phyloP scores from a whole-genome alignment of 1,139 yeast genomes.

The Saccharomyces pastorianus region DNA sequence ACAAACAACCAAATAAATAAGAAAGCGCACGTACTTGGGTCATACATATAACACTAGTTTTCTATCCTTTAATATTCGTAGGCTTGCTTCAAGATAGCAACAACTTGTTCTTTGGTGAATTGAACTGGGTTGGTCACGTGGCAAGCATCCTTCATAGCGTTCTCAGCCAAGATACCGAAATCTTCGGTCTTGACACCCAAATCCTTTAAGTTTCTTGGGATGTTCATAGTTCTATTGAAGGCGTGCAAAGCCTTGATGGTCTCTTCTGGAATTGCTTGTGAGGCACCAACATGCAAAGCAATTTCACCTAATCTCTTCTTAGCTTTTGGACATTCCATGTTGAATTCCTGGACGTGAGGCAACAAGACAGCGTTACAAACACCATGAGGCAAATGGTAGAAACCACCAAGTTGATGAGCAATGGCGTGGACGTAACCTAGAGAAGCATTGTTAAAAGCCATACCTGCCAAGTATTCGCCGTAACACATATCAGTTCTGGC shows the following conservation, averaged over 20 bases:
- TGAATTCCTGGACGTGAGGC: conserved; percentile 18
- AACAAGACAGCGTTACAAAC: conserved; percentile 19
- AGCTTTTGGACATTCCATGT: conserved; percentile 8
- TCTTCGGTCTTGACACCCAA: conserved; percentile 17
- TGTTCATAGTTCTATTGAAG: conserved; percentile 10
- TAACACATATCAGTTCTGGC: conserved; percentile 21
- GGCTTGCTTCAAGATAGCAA: conserved; percentile 15
- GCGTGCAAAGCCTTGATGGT: conserved; percentile 11
- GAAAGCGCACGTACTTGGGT: background rate
- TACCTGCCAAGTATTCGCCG: conserved; percentile 20
- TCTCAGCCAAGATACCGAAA: conserved; percentile 14
- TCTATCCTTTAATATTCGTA: conserved; percentile 10
- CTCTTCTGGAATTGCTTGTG: conserved; percentile 10
- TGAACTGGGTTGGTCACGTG: conserved; percentile 17
- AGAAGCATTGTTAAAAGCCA: conserved; percentile 22
- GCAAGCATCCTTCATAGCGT: conserved; percentile 21
- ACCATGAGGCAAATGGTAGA: conserved; percentile 20
- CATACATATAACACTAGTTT: background rate
- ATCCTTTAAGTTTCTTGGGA: conserved; percentile 17
- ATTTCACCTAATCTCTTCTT: conserved; percentile 13
- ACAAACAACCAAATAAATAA: background rate
- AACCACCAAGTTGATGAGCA: conserved; percentile 21
- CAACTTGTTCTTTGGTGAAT: conserved; percentile 17
- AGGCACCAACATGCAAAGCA: conserved; percentile 14
- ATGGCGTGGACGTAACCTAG: conserved; percentile 19